Percentiles rank a stretch among this genome's conserved stretches.
Conservation (phyloP, 805 yeast species). For the Candida boidinii region DNA sequence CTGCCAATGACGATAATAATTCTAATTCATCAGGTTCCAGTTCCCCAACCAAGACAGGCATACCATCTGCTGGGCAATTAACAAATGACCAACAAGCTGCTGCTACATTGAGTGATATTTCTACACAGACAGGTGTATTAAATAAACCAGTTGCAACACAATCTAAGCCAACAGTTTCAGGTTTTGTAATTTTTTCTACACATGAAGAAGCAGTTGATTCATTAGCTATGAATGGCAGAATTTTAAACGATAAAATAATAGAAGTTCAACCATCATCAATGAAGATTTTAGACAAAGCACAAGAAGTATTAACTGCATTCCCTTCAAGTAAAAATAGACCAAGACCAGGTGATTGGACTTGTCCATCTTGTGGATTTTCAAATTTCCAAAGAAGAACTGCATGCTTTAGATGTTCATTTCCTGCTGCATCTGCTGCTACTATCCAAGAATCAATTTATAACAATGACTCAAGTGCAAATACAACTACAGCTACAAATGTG, state of each 20-base stretch:
- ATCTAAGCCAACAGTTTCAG: constrained; percentile 48
- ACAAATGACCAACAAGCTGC: no score
- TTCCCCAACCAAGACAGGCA: no score
- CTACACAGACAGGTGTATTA: constrained; percentile 3
- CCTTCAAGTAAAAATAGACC: constrained; percentile 82
- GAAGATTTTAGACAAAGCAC: constrained; percentile 70
- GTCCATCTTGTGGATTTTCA: constrained; percentile 92
- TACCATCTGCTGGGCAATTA: no score
- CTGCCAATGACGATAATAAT: constrained; percentile 3
- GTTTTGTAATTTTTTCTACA: constrained; percentile 76
- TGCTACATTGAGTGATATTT: no score
- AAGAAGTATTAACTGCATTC: constrained; percentile 73
- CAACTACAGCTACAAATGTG: no score
- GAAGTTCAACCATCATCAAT: constrained; percentile 86
- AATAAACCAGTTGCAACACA: constrained; percentile 14
- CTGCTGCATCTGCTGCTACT: constrained; percentile 66
- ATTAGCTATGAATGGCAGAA: constrained; percentile 69
- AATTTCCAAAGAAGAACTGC: constrained; percentile 92
- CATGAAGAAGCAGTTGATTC: constrained; percentile 85
- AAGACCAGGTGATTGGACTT: constrained; percentile 97
- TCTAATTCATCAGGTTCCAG: no score
- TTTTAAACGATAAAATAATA: constrained; percentile 59
- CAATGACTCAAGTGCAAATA: constrained; percentile 2
- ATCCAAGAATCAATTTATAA: constrained; percentile 53
- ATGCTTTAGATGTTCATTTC: constrained; percentile 88